Base-by-base conservation (phyloP, 106 monocot species). In the Platanthera guangdongensis region DNA sequence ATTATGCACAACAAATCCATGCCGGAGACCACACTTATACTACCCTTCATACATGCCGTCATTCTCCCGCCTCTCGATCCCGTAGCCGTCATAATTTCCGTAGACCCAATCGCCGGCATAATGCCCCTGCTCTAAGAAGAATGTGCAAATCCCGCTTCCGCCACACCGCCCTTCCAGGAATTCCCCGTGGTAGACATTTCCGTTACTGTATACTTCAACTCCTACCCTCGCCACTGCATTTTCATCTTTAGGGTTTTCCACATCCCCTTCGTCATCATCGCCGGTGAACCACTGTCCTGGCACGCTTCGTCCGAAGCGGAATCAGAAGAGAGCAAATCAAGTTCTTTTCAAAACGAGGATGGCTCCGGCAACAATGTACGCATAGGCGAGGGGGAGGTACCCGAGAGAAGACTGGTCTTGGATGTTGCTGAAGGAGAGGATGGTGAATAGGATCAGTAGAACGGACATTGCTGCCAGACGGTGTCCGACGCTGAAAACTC, bases 81-180 rank as follows among this genome's bases (percentile, higher is more conserved):
- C 89, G 25, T 51, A 77, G 12, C 89, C 89, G 25, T 89, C 89
- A 51, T 86, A 89, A 54, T 78, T 76, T 8, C 86, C 89, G 6
- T 84, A 82, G n/a, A 84, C 72, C 89, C 89, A 89, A 50, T 86
- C 89, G 13, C 89, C 89, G 39, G 86, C 89, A 15, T 86, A 89
- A 79, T 80, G 80, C 74, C 89, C 86, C 15, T 68, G 71, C 3
- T 48, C 82, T 50, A 75, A 75, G 75, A 84, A 89, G 75, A 84
- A 89, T 10, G 50, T 78, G 54, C 84, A 84, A 1, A 89, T 84
- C 3, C 89, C 89, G 21, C 86, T 86, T 63, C 89, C 86, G 49
- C 72, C 80, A 39, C 86, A 86, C 77, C 73, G 72, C 21, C 86
- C 89, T 15, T 28, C 71, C 47, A 80, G 64, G 8, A 86, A 84